Base-by-base conservation (phyloP, 2,329 filamentous ascomycete genomes). In the Teratosphaeria pseudoeucalypti region DNA sequence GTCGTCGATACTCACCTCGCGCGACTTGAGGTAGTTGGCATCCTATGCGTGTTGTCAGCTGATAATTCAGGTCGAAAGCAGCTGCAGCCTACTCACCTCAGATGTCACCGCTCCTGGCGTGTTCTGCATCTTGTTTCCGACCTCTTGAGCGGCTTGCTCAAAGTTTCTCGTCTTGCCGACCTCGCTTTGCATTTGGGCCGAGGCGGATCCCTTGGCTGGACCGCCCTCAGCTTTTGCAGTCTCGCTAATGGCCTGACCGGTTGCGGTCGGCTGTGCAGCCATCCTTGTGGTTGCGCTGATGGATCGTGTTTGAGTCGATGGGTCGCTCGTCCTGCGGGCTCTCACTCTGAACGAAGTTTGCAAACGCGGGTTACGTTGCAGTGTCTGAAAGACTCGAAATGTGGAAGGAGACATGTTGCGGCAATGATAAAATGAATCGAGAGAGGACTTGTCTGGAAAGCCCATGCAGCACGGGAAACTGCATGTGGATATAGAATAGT, bases 11-110 rank as follows among this genome's bases (percentile, higher is more conserved):
- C 29, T 32, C 29, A 32, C 29, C 62, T 77, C 75, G 54, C 75
- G 73, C 32, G 73, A 75, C 60, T 76, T 74, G 29, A 77, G 69
- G 55, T 71, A 70, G 57, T 73, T 68, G 34, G 75, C 75, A 58
- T 77, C 75, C 55, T 72, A 23, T 2, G n/a, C 19, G 37, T 5
- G 26, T 6, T 14, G n/a, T 23, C 26, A 43, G 60, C 12, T 34
- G 54, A 39, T 58, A 3, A n/a, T 9, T 23, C 12, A 29, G 32
- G 11, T n/a, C 12, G 19, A 47, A 12, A 14, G 5, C 14, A 4
- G 43, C 26, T 54, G 7, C 19, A 12, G 29, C 29, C 23, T 23
- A 57, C 32, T 6, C 27, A 62, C 64, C 61, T 71, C 60, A 65
- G 58, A 71, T 34, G 73, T 74, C 59, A 76, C 69, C 6, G 68